Base-by-base conservation (phyloP, 2,329 filamentous ascomycete genomes). In the Dendryphion nanum region DNA sequence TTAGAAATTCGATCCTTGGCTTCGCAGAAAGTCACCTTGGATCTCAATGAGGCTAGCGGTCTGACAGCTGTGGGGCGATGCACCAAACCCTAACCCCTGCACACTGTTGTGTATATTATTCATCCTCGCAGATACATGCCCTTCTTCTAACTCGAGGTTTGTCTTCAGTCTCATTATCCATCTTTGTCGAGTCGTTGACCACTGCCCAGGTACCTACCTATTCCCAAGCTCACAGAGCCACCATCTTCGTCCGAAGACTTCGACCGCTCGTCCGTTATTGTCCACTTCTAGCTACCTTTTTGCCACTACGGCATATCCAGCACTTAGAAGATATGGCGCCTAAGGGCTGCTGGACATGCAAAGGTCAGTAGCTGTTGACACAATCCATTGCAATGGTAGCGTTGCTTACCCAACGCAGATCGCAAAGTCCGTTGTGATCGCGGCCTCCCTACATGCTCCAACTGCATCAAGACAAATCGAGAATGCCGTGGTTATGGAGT, bases 391-490 rank as follows among this genome's bases (percentile, higher is more conserved):
- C 32, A 40, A 19, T 28, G 24, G 18, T 18, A 19, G 5, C n/a
- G 23, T 38, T 14, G 23, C 23, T 26, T 14, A 33, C 21, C 26
- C 29, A 12, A 26, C n/a, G 23, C 23, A 38, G 36, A 38, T 16
- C 36, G 36, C 16, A 33, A 21, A 33, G 23, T 38, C n/a, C 20
- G n/a, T 15, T 38, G 36, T 18, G 36, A 38, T 21, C 29, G 36
- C n/a, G 15, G 12, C 28, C 16, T 19, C 13, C 36, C 36, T 15
- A 30, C 19, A 15, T 38, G 36, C 30, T 26, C 18, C 19, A 29
- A 38, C 18, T 38, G 36, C 19, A 15, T n/a, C 23, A 12, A 19
- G 19, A 15, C 29, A 18, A 38, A 38, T 2, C 29, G 15, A n/a
- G 21, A 23, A 26, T 38, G 36, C 30, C 32, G 28, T 33, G 36